Conservation (phyloP, 2,329 filamentous ascomycete species). For the Apiospora saccharicola region DNA sequence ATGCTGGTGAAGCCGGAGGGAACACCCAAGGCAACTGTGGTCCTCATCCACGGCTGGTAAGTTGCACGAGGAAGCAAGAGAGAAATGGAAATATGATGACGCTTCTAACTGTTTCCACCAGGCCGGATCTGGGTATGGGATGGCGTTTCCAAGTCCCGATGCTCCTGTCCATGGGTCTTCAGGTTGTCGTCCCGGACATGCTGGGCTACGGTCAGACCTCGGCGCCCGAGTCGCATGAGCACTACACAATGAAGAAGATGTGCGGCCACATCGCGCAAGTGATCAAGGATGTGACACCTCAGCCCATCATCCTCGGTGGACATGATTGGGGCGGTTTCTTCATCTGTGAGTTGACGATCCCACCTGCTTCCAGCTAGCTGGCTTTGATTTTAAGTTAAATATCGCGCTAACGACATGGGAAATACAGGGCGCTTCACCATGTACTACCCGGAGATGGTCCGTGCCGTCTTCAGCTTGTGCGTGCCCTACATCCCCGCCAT, state of each 20-base stretch:
- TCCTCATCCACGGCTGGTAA: slow-evolving; percentile 33
- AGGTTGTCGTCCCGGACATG: slow-evolving; percentile 51
- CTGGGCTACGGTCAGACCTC: slow-evolving; percentile 48
- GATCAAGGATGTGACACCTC: slow-evolving; percentile 55
- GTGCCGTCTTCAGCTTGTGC: slow-evolving; percentile 80
- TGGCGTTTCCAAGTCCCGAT: slow-evolving; percentile 40
- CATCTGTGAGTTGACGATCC: slow-evolving; percentile 69
- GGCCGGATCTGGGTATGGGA: slow-evolving; percentile 31
- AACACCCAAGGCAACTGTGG: slow-evolving; percentile 30
- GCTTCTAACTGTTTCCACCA: neutral
- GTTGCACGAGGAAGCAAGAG: neutral
- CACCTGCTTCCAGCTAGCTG: neutral
- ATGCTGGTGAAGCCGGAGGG: slow-evolving; percentile 27
- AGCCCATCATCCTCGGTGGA: slow-evolving; percentile 38
- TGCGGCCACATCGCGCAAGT: slow-evolving; percentile 44
- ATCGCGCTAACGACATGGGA: neutral
- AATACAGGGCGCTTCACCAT: slow-evolving; percentile 73
- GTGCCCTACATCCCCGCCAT: slow-evolving; percentile 73
- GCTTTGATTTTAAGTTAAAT: neutral
- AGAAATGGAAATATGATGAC: neutral
- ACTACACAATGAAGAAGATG: slow-evolving; percentile 44
- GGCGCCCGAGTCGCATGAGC: slow-evolving; percentile 38
- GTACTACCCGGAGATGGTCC: slow-evolving; percentile 76
- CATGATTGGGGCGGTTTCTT: slow-evolving; percentile 70
- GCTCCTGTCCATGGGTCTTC: slow-evolving; percentile 48